Percentiles rank a stretch among this genome's conserved stretches.
Evolutionary conservation across 169 alveolate genomes (phyloP).

Genomic region (Cystoisospora suis): DNA sequence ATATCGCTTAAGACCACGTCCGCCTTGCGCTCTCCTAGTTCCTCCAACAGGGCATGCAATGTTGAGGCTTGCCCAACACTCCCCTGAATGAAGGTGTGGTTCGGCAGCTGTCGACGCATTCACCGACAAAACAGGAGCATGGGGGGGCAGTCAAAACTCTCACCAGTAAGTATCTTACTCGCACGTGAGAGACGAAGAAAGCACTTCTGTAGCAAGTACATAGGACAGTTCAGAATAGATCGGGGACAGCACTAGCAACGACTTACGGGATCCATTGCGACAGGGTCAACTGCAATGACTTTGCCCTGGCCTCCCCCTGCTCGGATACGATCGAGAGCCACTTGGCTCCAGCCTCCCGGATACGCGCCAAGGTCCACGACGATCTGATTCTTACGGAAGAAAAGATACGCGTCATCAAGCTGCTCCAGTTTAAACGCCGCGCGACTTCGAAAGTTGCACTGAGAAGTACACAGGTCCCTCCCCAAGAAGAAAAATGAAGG

Average conservation of each 20-base stretch:
- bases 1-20: conserved; percentile 72
- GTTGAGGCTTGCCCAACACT: conserved; percentile 58
- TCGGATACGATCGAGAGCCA: conserved; percentile 64
- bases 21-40: conserved; percentile 68
- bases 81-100: conserved; percentile 62
- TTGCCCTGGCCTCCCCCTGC: conserved; percentile 17
- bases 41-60: conserved; percentile 59
- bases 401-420: conserved; percentile 64
- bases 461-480: neutral
- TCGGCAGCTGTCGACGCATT: conserved; percentile 55
- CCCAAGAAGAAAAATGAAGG: neutral
- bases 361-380: conserved; percentile 73
- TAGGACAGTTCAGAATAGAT: neutral
- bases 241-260: neutral
- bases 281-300: conserved; percentile 55
- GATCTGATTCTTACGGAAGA: conserved; percentile 51
- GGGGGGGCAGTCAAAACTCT: neutral
- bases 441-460: conserved; percentile 62
- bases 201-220: too few species aligned
- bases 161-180: too few species aligned
- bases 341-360: conserved; percentile 72
- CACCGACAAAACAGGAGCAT: neutral
- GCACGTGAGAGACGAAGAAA: too few species aligned
- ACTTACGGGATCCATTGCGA: conserved; percentile 61
- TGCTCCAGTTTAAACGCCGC: conserved; percentile 71